Percentiles rank a stretch among this genome's conserved stretches.
phyloP scores from a whole-genome alignment of 2,329 filamentous ascomycete species.

The Cladosporium halotolerans region DNA sequence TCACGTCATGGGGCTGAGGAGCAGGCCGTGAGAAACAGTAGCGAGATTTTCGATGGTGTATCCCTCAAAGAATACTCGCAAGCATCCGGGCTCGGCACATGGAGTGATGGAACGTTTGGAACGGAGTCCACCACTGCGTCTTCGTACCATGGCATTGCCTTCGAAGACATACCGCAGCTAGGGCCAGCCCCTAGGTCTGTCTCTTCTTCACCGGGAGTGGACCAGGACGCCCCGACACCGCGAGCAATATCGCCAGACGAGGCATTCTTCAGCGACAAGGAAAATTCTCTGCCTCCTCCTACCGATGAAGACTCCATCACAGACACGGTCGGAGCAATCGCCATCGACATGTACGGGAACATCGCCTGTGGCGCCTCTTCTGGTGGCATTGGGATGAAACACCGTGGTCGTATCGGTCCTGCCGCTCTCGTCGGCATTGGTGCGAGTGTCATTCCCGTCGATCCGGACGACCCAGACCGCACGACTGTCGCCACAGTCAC shows the following conservation, averaged over 20 bases:
- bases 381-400: constrained; percentile 97
- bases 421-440: constrained; percentile 90
- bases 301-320: constrained; percentile 59
- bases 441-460: constrained; percentile 76
- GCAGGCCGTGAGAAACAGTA: background rate
- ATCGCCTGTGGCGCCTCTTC: constrained; percentile 96
- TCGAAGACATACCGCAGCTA: background rate
- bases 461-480: constrained; percentile 61
- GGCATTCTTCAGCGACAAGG: constrained; percentile 12
- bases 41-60: background rate
- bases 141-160: background rate
- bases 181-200: background rate
- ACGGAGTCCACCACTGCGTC: background rate
- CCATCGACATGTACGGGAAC: constrained; percentile 74
- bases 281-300: background rate
- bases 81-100: background rate
- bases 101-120: background rate
- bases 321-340: constrained; percentile 94
- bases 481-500: constrained; percentile 76
- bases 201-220: background rate
- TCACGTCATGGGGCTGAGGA: background rate
- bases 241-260: constrained; percentile 1
- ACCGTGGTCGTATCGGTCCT: constrained; percentile 81
- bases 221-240: background rate
- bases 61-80: background rate